These are phyloP conservation scores for Gracilaria domingensis DNA, from an alignment of 23 red algal genomes.

Conservation along the genomic window DNA sequence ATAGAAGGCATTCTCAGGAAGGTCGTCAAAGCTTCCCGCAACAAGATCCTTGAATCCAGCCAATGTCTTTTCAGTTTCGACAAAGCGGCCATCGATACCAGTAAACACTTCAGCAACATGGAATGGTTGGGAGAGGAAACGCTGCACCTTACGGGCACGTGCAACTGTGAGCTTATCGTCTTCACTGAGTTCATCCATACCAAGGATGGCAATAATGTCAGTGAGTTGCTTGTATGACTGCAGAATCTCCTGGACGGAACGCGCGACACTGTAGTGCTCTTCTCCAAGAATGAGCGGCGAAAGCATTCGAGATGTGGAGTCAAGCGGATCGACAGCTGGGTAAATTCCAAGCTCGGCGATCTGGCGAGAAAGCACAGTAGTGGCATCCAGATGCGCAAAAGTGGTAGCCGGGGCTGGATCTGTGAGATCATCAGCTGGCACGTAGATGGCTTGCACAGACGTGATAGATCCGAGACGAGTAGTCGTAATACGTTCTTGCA, in stretches of 20 bases:
- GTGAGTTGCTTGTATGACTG: slow-evolving; percentile 99
- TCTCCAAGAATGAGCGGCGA: slow-evolving; percentile 94
- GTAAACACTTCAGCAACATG: slow-evolving; percentile 99
- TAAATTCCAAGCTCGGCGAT: slow-evolving; percentile 99
- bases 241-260: slow-evolving; percentile 92
- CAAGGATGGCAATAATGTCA: slow-evolving; percentile 99
- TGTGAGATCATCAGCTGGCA: slow-evolving; percentile 99
- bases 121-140: slow-evolving; percentile 99
- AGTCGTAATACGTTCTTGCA: slow-evolving; percentile 99
- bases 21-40: slow-evolving; percentile 93
- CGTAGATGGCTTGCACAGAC: slow-evolving; percentile 99
- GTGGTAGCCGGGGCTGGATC: slow-evolving; percentile 99
- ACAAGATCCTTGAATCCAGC: slow-evolving; percentile 96
- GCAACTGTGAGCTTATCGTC: slow-evolving; percentile 99
- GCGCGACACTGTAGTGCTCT: slow-evolving; percentile 96
- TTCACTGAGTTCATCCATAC: slow-evolving; percentile 99
- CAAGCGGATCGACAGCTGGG: slow-evolving; percentile 99
- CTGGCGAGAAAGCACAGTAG: slow-evolving; percentile 98
- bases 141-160: slow-evolving; percentile 97
- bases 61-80: slow-evolving; percentile 97
- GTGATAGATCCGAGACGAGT: slow-evolving; percentile 98
- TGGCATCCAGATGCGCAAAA: slow-evolving; percentile 99
- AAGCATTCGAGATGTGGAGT: slow-evolving; percentile 99
- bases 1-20: slow-evolving; percentile 98
- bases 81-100: slow-evolving; percentile 96